Percentiles rank a stretch among this genome's conserved stretches.
These are phyloP conservation scores for Dioszegia aurantiaca DNA, from an alignment of 768 basidiomycete genomes.

Conservation along the genomic window DNA sequence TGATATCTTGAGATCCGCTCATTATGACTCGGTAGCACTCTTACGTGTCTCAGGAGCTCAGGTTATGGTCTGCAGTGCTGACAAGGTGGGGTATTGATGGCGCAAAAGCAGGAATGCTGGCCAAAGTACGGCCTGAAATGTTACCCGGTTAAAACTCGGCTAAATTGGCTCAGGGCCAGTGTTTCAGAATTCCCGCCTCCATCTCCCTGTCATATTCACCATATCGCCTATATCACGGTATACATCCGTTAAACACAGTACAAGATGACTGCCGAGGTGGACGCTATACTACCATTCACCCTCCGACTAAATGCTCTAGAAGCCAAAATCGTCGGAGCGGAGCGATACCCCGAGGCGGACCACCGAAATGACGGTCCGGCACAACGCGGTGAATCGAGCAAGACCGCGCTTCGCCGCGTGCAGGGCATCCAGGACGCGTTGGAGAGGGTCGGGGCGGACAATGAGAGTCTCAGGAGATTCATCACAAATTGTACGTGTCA, in stretches of 20 bases:
- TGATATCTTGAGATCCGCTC: too few relatives aligned
- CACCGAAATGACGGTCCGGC: background rate
- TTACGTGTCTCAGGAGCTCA: too few relatives aligned
- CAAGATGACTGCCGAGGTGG: background rate
- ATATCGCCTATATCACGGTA: background rate
- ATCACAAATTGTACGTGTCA: slow-evolving; percentile 34
- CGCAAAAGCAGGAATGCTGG: too few relatives aligned
- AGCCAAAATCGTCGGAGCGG: slow-evolving; percentile 27
- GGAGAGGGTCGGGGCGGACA: slow-evolving; percentile 21
- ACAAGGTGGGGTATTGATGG: too few relatives aligned
- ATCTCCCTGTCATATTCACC: background rate
- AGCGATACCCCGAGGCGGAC: background rate
- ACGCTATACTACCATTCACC: slow-evolving; percentile 29
- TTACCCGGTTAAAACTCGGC: background rate
- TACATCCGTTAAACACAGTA: background rate
- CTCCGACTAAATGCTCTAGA: slow-evolving; percentile 38
- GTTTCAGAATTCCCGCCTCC: background rate
- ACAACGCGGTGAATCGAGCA: slow-evolving; percentile 8
- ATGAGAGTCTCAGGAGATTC: slow-evolving; percentile 35
- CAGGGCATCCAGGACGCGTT: slow-evolving; percentile 27
- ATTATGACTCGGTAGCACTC: too few relatives aligned
- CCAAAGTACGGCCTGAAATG: background rate
- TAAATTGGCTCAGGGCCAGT: background rate
- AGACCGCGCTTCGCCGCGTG: slow-evolving; percentile 7
- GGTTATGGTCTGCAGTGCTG: too few relatives aligned